Conservation (phyloP, 805 yeast genomes). For the Blastobotrys americana region DNA sequence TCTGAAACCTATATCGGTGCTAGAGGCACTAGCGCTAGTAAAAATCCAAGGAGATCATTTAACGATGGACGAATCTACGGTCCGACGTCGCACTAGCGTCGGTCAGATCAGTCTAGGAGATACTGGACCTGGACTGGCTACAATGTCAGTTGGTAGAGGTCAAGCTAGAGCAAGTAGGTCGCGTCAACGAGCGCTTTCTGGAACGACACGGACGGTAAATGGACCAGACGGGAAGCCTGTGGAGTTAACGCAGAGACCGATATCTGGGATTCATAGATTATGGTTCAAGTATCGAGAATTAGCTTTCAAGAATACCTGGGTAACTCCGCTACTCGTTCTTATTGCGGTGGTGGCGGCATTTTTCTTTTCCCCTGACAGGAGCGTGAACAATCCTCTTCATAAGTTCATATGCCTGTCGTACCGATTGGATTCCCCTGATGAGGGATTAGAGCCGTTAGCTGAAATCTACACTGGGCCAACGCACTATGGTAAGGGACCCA, state of each 20-base stretch:
- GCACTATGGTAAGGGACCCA: conserved; percentile 78
- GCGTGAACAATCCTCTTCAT: conserved; percentile 54
- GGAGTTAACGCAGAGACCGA: conserved; percentile 4
- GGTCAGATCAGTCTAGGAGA: conserved; percentile 75
- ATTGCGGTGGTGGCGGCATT: conserved; percentile 37
- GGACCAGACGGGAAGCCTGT: conserved; percentile 4
- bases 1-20: too few species aligned
- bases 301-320: conserved; percentile 57
- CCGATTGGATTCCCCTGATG: conserved; percentile 36
- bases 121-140: conserved; percentile 58
- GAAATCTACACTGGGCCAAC: conserved; percentile 20
- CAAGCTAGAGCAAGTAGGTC: conserved; percentile 36
- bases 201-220: conserved; percentile 5
- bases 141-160: conserved; percentile 47
- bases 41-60: too few species aligned
- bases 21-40: too few species aligned
- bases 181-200: conserved; percentile 31
- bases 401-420: conserved; percentile 62
- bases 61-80: conserved; percentile 5
- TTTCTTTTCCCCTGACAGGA: conserved; percentile 49
- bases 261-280: conserved; percentile 31
- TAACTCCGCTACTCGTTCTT: conserved; percentile 52
- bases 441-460: conserved; percentile 35
- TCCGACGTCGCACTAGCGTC: conserved; percentile 47
- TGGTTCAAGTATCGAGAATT: conserved; percentile 54